Conservation (phyloP, 345 rosid species). For the Eucalyptus cloeziana region DNA sequence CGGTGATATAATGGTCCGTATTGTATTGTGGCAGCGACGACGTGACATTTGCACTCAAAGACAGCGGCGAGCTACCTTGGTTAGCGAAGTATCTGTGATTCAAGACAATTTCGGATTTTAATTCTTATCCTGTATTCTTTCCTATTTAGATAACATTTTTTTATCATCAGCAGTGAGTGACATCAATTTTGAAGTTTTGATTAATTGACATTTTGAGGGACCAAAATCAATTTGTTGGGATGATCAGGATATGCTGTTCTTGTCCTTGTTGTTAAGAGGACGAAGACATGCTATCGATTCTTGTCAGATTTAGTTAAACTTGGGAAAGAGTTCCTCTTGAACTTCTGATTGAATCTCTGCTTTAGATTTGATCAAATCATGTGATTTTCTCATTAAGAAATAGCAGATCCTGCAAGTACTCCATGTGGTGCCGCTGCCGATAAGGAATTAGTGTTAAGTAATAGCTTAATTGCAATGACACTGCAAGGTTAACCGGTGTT, state of each 20-base stretch:
- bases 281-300: neutral
- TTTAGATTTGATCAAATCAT: neutral
- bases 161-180: neutral
- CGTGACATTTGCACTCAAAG: slow-evolving; percentile 84
- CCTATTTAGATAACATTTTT: neutral
- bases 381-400: neutral
- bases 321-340: neutral
- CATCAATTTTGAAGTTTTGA: neutral
- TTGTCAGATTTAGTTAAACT: neutral
- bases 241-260: neutral
- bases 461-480: neutral
- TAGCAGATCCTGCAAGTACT: neutral
- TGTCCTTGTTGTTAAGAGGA: neutral
- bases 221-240: neutral
- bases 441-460: neutral
- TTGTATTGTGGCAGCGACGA: slow-evolving; percentile 62
- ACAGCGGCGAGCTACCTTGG: slow-evolving; percentile 75
- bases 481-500: neutral
- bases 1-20: neutral
- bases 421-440: neutral
- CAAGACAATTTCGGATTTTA: neutral
- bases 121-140: neutral
- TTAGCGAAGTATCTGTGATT: slow-evolving; percentile 62
- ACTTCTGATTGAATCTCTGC: neutral
- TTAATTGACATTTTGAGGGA: neutral